Conservation (phyloP, 2,329 filamentous ascomycete species). For the Colletotrichum lupini region DNA sequence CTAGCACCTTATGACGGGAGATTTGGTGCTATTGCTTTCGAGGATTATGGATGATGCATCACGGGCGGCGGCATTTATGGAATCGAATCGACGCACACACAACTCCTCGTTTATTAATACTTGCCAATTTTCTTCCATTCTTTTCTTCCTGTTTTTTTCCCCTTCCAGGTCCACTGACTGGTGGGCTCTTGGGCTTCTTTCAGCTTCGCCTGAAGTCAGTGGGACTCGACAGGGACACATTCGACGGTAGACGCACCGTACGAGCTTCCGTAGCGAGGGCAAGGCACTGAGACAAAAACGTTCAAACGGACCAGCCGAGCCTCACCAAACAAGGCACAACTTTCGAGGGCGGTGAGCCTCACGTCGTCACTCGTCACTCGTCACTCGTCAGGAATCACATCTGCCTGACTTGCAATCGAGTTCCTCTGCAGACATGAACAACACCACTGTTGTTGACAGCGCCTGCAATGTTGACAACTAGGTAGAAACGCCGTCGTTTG, state of each 20-base stretch:
- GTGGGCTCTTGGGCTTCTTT: too few relatives aligned
- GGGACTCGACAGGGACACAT: conserved; percentile 16
- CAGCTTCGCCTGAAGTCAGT: not conserved
- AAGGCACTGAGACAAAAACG: too few relatives aligned
- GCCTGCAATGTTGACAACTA: not conserved
- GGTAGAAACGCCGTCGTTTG: not conserved
- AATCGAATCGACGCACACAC: not conserved
- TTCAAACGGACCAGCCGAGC: conserved; percentile 19
- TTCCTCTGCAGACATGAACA: not conserved
- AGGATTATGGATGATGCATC: conserved; percentile 16
- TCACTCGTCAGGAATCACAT: too few relatives aligned
- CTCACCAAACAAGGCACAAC: conserved; percentile 20
- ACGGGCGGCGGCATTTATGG: conserved; percentile 29
- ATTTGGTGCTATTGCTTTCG: conserved; percentile 11
- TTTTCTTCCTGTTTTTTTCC: not conserved
- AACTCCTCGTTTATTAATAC: not conserved
- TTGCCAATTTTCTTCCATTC: not conserved
- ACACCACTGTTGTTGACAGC: not conserved
- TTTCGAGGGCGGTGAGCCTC: conserved; percentile 2
- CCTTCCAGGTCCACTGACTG: not conserved
- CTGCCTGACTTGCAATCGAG: too few relatives aligned
- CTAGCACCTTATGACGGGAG: not conserved
- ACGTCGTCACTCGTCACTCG: not conserved
- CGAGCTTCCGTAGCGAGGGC: too few relatives aligned
- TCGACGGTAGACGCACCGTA: not conserved